Evolutionary conservation across 2,329 filamentous ascomycete species (phyloP).

Genomic region (Colletotrichum sojae): DNA sequence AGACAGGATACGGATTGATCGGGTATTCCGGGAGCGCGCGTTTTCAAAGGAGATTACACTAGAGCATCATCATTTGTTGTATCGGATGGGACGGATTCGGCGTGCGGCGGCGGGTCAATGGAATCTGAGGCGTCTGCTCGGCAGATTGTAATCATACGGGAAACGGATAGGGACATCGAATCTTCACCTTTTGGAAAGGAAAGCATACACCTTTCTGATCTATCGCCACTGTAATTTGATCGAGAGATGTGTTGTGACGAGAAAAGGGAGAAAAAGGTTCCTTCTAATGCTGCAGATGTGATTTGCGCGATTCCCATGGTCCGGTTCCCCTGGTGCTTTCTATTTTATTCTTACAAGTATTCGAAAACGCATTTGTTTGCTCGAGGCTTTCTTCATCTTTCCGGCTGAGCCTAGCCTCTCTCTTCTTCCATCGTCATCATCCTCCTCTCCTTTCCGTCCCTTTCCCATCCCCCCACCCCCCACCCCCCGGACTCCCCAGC

Average conservation of each 20-base stretch:
- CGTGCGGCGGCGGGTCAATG: conserved; percentile 3
- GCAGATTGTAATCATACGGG: conserved; percentile 14
- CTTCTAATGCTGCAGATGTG: conserved; percentile 14
- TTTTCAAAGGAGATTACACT: not conserved
- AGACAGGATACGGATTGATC: not conserved
- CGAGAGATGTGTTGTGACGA: too few species aligned
- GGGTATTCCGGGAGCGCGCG: too few species aligned
- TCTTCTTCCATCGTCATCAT: not conserved
- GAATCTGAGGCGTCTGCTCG: conserved; percentile 2
- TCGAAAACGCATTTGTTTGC: too few species aligned
- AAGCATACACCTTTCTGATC: not conserved
- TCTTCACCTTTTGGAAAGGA: not conserved
- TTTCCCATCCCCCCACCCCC: not conserved
- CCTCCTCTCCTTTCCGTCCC: not conserved
- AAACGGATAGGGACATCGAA: not conserved
- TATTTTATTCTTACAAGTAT: conserved; percentile 21
- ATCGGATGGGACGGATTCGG: not conserved
- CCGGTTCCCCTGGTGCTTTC: too few species aligned
- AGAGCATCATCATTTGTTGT: not conserved
- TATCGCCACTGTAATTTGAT: not conserved
- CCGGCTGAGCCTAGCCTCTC: not conserved
- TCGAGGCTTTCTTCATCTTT: too few species aligned
- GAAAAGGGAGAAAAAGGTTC: not conserved
- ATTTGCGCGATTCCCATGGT: not conserved
- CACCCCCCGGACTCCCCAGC: conserved; percentile 20